These are phyloP conservation scores for Cyberlindnera americana DNA, from an alignment of 805 yeast genomes.

Conservation along the genomic window DNA sequence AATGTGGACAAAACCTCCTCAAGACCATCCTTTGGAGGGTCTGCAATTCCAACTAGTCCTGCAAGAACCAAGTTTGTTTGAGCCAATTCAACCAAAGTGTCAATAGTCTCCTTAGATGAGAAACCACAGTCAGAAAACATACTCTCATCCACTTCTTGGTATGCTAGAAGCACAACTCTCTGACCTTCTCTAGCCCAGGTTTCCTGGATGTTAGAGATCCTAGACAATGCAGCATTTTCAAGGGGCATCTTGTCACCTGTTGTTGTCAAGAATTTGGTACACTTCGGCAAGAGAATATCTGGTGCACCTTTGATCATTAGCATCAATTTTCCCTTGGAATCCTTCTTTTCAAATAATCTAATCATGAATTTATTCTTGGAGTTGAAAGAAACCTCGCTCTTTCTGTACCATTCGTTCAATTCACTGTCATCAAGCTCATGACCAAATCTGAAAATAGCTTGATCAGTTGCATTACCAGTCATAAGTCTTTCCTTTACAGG, in stretches of 20 bases:
- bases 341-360: conserved; percentile 24
- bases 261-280: conserved; percentile 22
- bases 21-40: conserved; percentile 40
- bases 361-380: conserved; percentile 46
- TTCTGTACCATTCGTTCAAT: conserved; percentile 24
- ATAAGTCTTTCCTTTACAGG: conserved; percentile 26
- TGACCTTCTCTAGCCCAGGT: conserved; percentile 38
- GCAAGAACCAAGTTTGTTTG: conserved; percentile 27
- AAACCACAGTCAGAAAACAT: conserved; percentile 8
- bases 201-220: conserved; percentile 28
- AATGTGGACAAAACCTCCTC: conserved; percentile 32
- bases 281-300: conserved; percentile 36
- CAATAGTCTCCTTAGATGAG: conserved; percentile 14
- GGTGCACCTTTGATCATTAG: conserved; percentile 44
- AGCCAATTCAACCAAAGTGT: conserved; percentile 13
- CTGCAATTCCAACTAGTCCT: conserved; percentile 41
- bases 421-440: conserved; percentile 19
- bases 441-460: conserved; percentile 39
- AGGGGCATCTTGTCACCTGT: conserved; percentile 13
- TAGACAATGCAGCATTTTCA: conserved; percentile 8
- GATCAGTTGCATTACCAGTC: conserved; percentile 48
- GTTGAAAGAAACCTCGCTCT: conserved; percentile 38
- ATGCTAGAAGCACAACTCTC: conserved; percentile 38
- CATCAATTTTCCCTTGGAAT: not conserved
- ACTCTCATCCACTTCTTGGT: conserved; percentile 23